Evolutionary conservation across 441 rosid species (phyloP), one percentile per base, ranked within the genome.

Genomic region (Erysimum cheiri): DNA sequence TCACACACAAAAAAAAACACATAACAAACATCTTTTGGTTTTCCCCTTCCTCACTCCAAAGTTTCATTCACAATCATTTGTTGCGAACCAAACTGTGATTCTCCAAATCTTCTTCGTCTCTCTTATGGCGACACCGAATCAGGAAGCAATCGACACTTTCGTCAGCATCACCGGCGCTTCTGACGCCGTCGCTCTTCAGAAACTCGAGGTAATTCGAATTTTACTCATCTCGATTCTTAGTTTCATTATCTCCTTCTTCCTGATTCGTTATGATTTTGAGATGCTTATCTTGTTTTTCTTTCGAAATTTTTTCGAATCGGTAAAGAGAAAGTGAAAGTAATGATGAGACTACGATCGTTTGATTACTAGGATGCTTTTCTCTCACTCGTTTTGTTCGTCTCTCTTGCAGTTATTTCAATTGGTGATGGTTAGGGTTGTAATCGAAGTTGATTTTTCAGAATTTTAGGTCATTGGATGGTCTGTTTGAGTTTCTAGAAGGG

Each of bases 101-200:
- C 24, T 14, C 4, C 50, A n/a, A 46, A 22, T 39, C 58, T 12
- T 59, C 22, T 15, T 56, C 17, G 28, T 26, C 28, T 55, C 61
- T 49, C 69, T 35, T 61, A 88, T 88, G 99, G 91, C 89, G 43
- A 77, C 82, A 36, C 81, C 89, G 31, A 78, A 85, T 80, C 94
- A 90, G 58, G 95, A 92, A 78, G 85, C 96, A 77, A 83, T 95
- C 80, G 86, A 83, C 33, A 95, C 95, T 37, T 95, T 92, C 76
- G 83, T 82, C 41, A 85, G 84, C 85, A 90, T 92, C 85, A 85
- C 97, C 14, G 91, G 99, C 56, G 85, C 74, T 69, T 31, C 92
- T 2, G 88, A 85, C 52, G 63, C 86, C 59, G 79, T 82, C 64
- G 99, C 99, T 74, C 32, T 76, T 19, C 90, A 76, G 52, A 89